Base-by-base conservation (phyloP, 768 basidiomycete genomes). In the Suillus clintonianus region DNA sequence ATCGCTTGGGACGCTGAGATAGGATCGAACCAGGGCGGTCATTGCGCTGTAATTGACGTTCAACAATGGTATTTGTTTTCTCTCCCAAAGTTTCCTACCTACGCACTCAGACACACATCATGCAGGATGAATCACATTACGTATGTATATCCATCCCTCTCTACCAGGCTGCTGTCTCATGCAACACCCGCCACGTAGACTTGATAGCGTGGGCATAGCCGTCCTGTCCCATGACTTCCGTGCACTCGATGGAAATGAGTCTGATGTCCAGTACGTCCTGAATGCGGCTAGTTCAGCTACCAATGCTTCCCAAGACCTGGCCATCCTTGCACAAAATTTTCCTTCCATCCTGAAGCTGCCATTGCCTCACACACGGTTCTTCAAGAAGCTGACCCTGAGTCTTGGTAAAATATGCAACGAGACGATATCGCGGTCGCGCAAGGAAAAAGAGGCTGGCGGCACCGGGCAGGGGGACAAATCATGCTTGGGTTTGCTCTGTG, bases 221-320 rank as follows among this genome's bases (percentile, higher is more conserved):
- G 81, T 82, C 0, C 82, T 83, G 68, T 77, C 80, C 5, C 79
- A 82, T 67, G 74, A 82, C 65, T 83, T 83, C 64, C 76, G 76
- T 10, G 69, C 80, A 0, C 72, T 83, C 19, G 73, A 77, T 2
- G 80, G 81, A 14, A 74, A 78, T 61, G 36, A n/a, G 2, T 57
- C 71, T 13, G 48, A 70, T 1, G 74, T 78, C 14, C 66, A 70
- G 2, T 65, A 65, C 8, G 62, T 68, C 0, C 73, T 79, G 54
- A 74, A 76, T 3, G 41, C 69, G 10, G 54, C 78, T 22, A 58
- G 53, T 9, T 32, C 60, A 22, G 64, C 69, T 36, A 68, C 70
- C 6, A 60, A 63, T 19, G 66, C 61, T 59, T 60, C 65, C 2
- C 30, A 54, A 30, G 6, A 67, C 9, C 15, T 54, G 13, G 45